A percentile compares a stretch with the other conserved stretches of the same genome.
Conservation (phyloP, 805 yeast species). For the Nakazawaea holstii region DNA sequence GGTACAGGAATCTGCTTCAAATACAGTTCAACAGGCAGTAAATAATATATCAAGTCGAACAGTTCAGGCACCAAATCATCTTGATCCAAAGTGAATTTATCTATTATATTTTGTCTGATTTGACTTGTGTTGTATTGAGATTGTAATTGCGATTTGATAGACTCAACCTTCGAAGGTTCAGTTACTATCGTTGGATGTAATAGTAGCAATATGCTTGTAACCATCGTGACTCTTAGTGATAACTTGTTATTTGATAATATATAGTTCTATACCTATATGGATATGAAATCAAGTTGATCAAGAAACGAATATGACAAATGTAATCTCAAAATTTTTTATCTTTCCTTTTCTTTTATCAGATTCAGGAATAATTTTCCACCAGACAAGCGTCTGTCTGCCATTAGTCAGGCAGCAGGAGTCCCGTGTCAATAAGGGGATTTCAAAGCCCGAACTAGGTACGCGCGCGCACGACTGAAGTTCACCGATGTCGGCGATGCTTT, state of each 20-base stretch:
- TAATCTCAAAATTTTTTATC: neutral
- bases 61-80: conserved; percentile 30
- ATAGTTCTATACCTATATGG: neutral
- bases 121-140: conserved; percentile 21
- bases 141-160: conserved; percentile 28
- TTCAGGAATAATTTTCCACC: conserved; percentile 7
- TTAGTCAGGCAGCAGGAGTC: neutral
- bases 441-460: no score
- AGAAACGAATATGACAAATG: neutral
- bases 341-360: neutral
- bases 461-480: neutral
- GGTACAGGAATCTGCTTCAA: conserved; percentile 40
- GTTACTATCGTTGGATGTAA: conserved; percentile 68
- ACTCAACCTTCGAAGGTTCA: conserved; percentile 40
- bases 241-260: neutral
- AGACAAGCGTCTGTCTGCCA: neutral
- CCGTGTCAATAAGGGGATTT: neutral
- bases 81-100: conserved; percentile 46
- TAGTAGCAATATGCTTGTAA: conserved; percentile 32
- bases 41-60: conserved; percentile 43
- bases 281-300: neutral
- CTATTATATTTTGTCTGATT: conserved; percentile 49
- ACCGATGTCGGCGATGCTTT: neutral
- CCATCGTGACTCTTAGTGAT: neutral
- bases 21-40: conserved; percentile 48